Percentiles rank a stretch among this genome's conserved stretches.
Evolutionary conservation across 352 stramenopile species (phyloP).

Genomic region (Pythium chondricola): DNA sequence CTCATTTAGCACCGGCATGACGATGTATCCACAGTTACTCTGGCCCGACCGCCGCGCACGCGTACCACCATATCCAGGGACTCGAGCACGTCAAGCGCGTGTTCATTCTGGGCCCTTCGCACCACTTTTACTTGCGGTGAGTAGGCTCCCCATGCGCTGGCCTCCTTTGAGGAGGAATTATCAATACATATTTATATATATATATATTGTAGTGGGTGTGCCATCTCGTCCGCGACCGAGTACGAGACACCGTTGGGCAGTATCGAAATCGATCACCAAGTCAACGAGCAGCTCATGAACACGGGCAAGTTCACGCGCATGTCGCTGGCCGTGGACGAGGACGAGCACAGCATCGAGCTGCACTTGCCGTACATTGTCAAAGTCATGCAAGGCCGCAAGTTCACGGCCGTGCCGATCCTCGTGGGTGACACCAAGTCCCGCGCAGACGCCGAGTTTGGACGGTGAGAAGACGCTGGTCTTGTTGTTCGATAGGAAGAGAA

Average conservation of each 20-base stretch:
- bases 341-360: slow-evolving; percentile 97
- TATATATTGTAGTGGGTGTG: slow-evolving; percentile 45
- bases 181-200: neutral
- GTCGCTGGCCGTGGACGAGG: slow-evolving; percentile 88
- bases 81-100: slow-evolving; percentile 62
- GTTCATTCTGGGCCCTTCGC: slow-evolving; percentile 93
- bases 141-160: slow-evolving; percentile 12
- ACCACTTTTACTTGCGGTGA: slow-evolving; percentile 94
- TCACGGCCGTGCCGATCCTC: slow-evolving; percentile 93
- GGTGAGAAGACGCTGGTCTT: slow-evolving; percentile 25
- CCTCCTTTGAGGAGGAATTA: slow-evolving; percentile 1
- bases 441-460: slow-evolving; percentile 83
- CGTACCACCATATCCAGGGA: slow-evolving; percentile 87
- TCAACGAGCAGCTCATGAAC: slow-evolving; percentile 86
- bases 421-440: slow-evolving; percentile 88
- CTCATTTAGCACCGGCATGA: too few relatives aligned
- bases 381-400: slow-evolving; percentile 67
- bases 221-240: slow-evolving; percentile 73
- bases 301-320: slow-evolving; percentile 76
- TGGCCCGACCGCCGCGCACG: slow-evolving; percentile 90
- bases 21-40: slow-evolving; percentile 83
- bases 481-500: neutral
- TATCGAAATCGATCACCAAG: slow-evolving; percentile 85
- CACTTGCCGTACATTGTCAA: slow-evolving; percentile 94
- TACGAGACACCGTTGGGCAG: slow-evolving; percentile 95